Evolutionary conservation across 2,329 filamentous ascomycete genomes (phyloP), one percentile per base, ranked within the genome.

Genomic region (Trichoderma gracile): DNA sequence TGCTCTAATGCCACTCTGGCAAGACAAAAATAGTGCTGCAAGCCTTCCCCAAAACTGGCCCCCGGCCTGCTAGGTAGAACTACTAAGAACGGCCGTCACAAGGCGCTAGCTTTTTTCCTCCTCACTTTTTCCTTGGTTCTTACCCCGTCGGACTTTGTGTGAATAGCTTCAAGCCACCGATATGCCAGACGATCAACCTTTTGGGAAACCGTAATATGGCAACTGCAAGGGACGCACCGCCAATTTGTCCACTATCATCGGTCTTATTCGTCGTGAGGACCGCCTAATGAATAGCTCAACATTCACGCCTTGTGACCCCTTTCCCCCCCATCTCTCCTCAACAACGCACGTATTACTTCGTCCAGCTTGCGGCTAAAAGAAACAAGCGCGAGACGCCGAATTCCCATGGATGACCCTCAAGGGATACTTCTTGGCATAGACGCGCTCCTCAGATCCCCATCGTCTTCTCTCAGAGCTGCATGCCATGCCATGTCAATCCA

Each of bases 141-240:
- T 19, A 5, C 10, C 43, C 21, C 17, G 2, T 17, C 12, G 23
- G 21, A 38, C n/a, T 10, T 43, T 23, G 33, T 30, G 30, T 14
- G 33, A 38, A 38, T 38, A 38, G 33, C 33, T 38, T 38, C 33
- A 38, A 38, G 38, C 38, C 38, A 43, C 38, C 33, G 15, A 38
- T 38, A 25, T 42, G 5, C 33, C 12, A 38, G 1, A 14, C 14
- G 33, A 23, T 45, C 23, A n/a, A n/a, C 23, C 10, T 30, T 23
- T 42, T 52, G 38, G 57, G 12, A n/a, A 14, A 30, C 38, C 23
- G 53, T n/a, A 8, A 19, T 14, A 6, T 33, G n/a, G 33, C 10
- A 38, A 38, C 57, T 61, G 57, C 49, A 61, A 61, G 57, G 57
- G 38, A 45, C 57, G 50, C 45, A 43, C 23, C 17, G 15, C 1